These are phyloP conservation scores for Xerocomus amazonicus DNA, from an alignment of 1,284 basidiomycete genomes.

Conservation along the genomic window DNA sequence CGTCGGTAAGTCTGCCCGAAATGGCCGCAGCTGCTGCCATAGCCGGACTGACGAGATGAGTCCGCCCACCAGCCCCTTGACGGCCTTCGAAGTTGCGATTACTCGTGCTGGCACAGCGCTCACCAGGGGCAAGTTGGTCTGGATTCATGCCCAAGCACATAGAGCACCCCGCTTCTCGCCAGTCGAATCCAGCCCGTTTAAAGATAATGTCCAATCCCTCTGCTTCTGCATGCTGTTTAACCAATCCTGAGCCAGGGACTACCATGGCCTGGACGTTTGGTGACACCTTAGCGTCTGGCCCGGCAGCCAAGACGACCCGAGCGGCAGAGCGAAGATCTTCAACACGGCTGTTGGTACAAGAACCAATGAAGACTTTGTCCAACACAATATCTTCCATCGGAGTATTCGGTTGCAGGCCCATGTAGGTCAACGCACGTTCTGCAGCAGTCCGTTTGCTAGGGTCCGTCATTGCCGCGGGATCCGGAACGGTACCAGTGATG, in stretches of 20 bases:
- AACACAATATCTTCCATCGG: constrained; percentile 82
- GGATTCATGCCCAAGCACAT: constrained; percentile 99
- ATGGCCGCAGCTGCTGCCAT: constrained; percentile 96
- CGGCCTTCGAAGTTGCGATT: constrained; percentile 96
- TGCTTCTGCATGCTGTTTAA: constrained; percentile 93
- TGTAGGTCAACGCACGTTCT: constrained; percentile 84
- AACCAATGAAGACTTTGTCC: constrained; percentile 96
- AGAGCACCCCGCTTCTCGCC: constrained; percentile 96
- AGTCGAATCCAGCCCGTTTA: constrained; percentile 94
- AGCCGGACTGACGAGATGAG: constrained; percentile 90
- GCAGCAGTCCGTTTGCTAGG: constrained; percentile 69
- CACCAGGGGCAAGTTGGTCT: constrained; percentile 85
- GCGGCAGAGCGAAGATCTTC: constrained; percentile 85
- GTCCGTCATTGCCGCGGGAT: constrained; percentile 70
- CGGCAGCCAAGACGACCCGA: constrained; percentile 74
- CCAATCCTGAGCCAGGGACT: constrained; percentile 91
- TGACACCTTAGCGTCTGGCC: constrained; percentile 77
- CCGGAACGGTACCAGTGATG: constrained; percentile 84
- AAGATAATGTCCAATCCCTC: constrained; percentile 91
- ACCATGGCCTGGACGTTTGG: constrained; percentile 87
- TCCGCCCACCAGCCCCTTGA: constrained; percentile 76
- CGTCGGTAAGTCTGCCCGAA: constrained; percentile 85
- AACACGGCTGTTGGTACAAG: constrained; percentile 96
- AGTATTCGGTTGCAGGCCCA: constrained; percentile 84
- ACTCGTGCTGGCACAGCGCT: constrained; percentile 94